These are phyloP conservation scores for Melampsora americana DNA, from an alignment of 1,284 basidiomycete species.

Conservation along the genomic window DNA sequence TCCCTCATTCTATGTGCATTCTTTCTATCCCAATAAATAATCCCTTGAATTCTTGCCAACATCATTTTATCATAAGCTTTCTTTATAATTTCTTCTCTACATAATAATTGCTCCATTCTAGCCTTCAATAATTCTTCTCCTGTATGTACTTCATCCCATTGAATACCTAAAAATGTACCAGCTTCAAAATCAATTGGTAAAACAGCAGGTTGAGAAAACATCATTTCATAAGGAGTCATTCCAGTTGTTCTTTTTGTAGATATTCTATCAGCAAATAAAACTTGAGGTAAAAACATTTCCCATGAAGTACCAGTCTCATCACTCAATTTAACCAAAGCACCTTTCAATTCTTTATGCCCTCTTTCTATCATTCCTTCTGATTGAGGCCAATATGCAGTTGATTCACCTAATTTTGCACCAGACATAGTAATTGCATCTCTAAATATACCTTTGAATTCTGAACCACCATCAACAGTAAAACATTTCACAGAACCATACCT, in stretches of 20 bases:
- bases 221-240: not conserved
- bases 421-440: conserved; percentile 3
- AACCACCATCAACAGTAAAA: too few species aligned
- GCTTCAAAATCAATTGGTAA: conserved; percentile 10
- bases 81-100: not conserved
- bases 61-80: not conserved
- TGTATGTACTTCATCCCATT: conserved; percentile 15
- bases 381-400: conserved; percentile 16
- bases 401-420: conserved; percentile 6
- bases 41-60: not conserved
- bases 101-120: not conserved
- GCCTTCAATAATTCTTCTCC: conserved; percentile 7
- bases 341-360: not conserved
- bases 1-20: not conserved
- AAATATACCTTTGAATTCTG: too few species aligned
- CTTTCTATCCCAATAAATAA: conserved; percentile 8
- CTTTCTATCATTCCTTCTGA: conserved; percentile 19
- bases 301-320: too few species aligned
- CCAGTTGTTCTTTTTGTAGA: conserved; percentile 12
- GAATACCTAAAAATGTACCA: not conserved
- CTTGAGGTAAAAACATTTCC: too few species aligned
- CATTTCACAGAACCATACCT: too few species aligned
- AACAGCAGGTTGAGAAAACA: not conserved
- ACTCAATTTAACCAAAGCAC: too few species aligned
- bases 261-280: too few species aligned